A percentile compares a stretch with the other conserved stretches of the same genome.
Evolutionary conservation across 2,329 filamentous ascomycete species (phyloP).

Genomic region (Aspergillus unguis): DNA sequence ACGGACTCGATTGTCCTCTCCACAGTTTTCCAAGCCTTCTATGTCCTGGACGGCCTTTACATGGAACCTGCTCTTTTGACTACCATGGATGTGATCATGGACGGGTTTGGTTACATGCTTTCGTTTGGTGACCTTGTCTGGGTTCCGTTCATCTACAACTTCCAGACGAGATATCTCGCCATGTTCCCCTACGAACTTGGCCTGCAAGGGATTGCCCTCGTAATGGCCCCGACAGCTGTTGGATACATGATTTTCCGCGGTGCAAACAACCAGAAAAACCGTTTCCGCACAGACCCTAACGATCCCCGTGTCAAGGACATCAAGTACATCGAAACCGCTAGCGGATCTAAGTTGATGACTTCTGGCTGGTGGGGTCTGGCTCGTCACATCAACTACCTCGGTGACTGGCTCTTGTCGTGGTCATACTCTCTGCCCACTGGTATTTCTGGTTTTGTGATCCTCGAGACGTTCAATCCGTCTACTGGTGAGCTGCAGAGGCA

Average conservation of each 20-base stretch:
- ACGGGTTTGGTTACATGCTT: constrained; percentile 95
- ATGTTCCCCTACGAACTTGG: constrained; percentile 79
- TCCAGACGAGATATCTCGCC: constrained; percentile 80
- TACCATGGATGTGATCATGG: constrained; percentile 89
- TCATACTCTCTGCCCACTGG: constrained; percentile 85
- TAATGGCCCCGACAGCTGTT: constrained; percentile 63
- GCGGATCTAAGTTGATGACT: constrained; percentile 74
- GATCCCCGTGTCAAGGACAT: constrained; percentile 77
- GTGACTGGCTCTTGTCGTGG: constrained; percentile 93
- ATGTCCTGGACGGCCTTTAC: constrained; percentile 78
- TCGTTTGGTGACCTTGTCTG: constrained; percentile 88
- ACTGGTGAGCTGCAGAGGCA: constrained; percentile 66
- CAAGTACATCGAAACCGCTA: constrained; percentile 78
- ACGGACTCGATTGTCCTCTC: constrained; percentile 84
- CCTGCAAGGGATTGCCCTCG: constrained; percentile 59
- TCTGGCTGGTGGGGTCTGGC: constrained; percentile 92
- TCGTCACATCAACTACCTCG: constrained; percentile 92
- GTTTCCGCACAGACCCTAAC: constrained; percentile 80
- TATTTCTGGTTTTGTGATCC: constrained; percentile 73
- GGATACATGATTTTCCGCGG: constrained; percentile 92
- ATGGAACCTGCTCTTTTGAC: constrained; percentile 88
- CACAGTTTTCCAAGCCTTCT: constrained; percentile 72
- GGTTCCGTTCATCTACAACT: constrained; percentile 85
- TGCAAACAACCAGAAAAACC: constrained; percentile 94
- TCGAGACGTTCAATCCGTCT: constrained; percentile 45